Conservation (phyloP, 306 rosid species). For the apple (Malus domestica) region DNA sequence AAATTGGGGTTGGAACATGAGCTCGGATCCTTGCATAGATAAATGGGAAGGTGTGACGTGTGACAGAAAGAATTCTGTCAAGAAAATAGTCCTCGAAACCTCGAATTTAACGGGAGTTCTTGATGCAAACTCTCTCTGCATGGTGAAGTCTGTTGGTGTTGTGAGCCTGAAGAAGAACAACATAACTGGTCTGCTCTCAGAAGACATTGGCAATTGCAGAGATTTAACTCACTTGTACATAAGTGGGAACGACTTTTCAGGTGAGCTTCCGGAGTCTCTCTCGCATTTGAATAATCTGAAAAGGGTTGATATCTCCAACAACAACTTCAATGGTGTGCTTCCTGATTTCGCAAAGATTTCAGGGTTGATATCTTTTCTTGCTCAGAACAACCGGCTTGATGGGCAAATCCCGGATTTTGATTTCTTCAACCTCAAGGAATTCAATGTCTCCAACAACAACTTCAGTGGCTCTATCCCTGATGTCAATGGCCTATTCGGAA, state of each 20-base stretch:
- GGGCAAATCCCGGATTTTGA: conserved; percentile 47
- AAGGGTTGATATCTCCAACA: conserved; percentile 32
- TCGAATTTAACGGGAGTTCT: conserved; percentile 28
- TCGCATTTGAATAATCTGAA: conserved; percentile 28
- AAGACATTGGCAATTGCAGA: conserved; percentile 38
- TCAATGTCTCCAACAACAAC: conserved; percentile 55
- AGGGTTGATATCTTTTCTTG: conserved; percentile 38
- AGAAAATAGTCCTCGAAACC: conserved; percentile 29
- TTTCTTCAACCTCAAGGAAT: conserved; percentile 37
- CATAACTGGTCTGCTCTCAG: conserved; percentile 30
- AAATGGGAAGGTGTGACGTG: conserved; percentile 50
- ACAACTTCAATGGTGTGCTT: conserved; percentile 42
- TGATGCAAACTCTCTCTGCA: conserved; percentile 38
- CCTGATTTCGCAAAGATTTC: conserved; percentile 39
- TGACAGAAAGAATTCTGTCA: conserved; percentile 16
- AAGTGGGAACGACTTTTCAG: conserved; percentile 40
- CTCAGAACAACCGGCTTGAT: conserved; percentile 38
- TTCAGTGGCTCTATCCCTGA: conserved; percentile 45
- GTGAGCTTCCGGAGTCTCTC: conserved; percentile 41
- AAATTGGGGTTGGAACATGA: conserved; percentile 52
- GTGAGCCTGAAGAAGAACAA: conserved; percentile 33
- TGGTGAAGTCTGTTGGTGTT: conserved; percentile 11
- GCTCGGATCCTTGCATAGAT: conserved; percentile 50
- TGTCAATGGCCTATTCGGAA: conserved; percentile 29
- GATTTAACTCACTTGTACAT: conserved; percentile 39